Evolutionary conservation across 805 yeast species (phyloP), one percentile per base, ranked within the genome.

Genomic region (Schizosaccharomyces osmophilus): DNA sequence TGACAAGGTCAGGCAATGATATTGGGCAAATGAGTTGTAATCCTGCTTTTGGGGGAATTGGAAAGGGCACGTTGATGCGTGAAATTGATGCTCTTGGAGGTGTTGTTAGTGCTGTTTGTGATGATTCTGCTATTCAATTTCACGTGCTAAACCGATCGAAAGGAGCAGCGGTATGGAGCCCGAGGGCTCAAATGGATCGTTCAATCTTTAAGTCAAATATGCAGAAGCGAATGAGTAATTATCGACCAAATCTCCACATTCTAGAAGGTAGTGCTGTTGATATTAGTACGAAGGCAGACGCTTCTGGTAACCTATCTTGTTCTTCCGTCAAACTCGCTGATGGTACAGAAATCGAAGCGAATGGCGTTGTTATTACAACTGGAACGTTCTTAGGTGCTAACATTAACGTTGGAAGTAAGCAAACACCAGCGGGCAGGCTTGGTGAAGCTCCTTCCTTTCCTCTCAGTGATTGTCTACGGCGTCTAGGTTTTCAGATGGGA

Each of bases 91-190:
- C 99, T 0, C 73, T 93, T 57, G 99, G 90, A 70, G 99, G 99
- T 8, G 85, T 90, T 0, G 82, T 94, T 4, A 82, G 89, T 0
- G 75, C 79, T 63, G 81, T 93, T n/a, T 88, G 93, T 1, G 99
- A 93, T 72, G 75, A 78, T 66, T 94, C 97, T 0, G 98, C 97
- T 0, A 85, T 89, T 39, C 95, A 89, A 70, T 93, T 83, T 72
- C 87, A 87, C 68, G 82, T 87, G 64, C 75, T 93, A 64, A 93
- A 93, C 70, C 77, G 83, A 58, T 84, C 95, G 1, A 79, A 87
- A 65, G 98, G 98, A 1, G 85, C 95, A 0, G 98, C 98, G 0
- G 97, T 90, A 1, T 95, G 97, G 87, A 97, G 98, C 0, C 97
- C 96, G 6, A 73, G 99, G 63, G 96, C 96, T 0, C 98, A 93